Evolutionary conservation across 495 filamentous ascomycete genomes (phyloP), one percentile per base, ranked within the genome.

Genomic region (Clohesyomyces aquaticus): DNA sequence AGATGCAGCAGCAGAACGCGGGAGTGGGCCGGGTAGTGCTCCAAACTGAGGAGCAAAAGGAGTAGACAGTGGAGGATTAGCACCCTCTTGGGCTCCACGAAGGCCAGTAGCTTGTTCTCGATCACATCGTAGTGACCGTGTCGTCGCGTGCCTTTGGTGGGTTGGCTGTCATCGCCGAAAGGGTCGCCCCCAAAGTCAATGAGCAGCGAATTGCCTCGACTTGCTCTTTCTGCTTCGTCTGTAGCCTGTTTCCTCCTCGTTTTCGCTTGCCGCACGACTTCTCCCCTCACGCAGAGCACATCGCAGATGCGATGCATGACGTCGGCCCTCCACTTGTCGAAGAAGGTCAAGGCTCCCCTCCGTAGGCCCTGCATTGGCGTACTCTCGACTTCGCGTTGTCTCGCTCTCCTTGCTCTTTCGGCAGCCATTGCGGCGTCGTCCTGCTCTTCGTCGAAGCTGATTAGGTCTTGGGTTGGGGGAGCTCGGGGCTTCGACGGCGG

Each of bases 21-120:
- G 4, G 91, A 91, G 54, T 88, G 85, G 10, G 88, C 83, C 59
- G 80, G 81, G 72, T 96, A 96, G 55, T 90, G 83, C 71, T 94
- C 87, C n/a, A 96, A 73, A 6, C 89, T 91, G 21, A 96, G 78
- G 23, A 93, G 67, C 21, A 96, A 74, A 8, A 96, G 78, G 3
- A 96, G 76, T 42, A 93, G 76, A 1, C 87, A 84, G 66, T 81
- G 81, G 8, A 85, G 73, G 1, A 75, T 68, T 45, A 83, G 76
- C 27, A 76, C 72, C 11, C 78, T 70, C 61, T 83, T 80, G 32
- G 74, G 73, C 10, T 74, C 43, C 1, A 77, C 62, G 59, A 80
- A 69, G 1, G 72, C 73, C 0, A 71, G 55, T 22, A 85, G 70
- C 6, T 73, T 61, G 0, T 78, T 83, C 2, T 79, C 73, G 43